Percentiles rank a stretch among this genome's conserved stretches.
Conservation (phyloP, 176 grass and related monocot species). For the Rhipidocladum racemiflorum region DNA sequence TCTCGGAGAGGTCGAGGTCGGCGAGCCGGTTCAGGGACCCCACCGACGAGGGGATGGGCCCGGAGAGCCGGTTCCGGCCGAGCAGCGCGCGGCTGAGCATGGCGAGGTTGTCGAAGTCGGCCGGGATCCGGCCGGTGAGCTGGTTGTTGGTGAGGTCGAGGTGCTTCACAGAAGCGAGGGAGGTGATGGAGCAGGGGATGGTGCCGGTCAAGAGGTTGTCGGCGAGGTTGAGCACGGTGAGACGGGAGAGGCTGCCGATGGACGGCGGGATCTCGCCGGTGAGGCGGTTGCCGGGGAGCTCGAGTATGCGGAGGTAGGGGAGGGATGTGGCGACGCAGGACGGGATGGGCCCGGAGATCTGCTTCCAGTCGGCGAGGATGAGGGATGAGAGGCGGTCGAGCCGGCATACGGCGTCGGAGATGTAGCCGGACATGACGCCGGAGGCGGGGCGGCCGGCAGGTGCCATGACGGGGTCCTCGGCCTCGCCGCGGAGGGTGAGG, state of each 20-base stretch:
- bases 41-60: constrained; percentile 59
- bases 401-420: constrained; percentile 74
- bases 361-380: constrained; percentile 93
- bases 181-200: constrained; percentile 50
- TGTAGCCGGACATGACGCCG: constrained; percentile 85
- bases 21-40: constrained; percentile 54
- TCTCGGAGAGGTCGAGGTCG: constrained; percentile 85
- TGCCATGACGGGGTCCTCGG: constrained; percentile 67
- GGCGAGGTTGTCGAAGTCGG: constrained; percentile 47
- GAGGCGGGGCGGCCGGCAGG: constrained; percentile 50
- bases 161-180: constrained; percentile 61
- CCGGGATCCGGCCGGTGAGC: constrained; percentile 54
- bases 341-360: constrained; percentile 67
- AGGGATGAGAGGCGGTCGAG: constrained; percentile 65
- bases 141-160: constrained; percentile 86
- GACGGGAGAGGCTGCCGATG: constrained; percentile 58
- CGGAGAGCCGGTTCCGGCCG: constrained; percentile 63
- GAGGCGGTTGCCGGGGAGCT: constrained; percentile 77
- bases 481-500: constrained; percentile 81
- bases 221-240: constrained; percentile 90
- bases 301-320: constrained; percentile 63
- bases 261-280: constrained; percentile 57
- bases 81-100: constrained; percentile 91
- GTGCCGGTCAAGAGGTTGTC: constrained; percentile 60
- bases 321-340: constrained; percentile 68